Evolutionary conservation across 2,329 filamentous ascomycete species (phyloP).

Genomic region (Amauroascus verrucosus): DNA sequence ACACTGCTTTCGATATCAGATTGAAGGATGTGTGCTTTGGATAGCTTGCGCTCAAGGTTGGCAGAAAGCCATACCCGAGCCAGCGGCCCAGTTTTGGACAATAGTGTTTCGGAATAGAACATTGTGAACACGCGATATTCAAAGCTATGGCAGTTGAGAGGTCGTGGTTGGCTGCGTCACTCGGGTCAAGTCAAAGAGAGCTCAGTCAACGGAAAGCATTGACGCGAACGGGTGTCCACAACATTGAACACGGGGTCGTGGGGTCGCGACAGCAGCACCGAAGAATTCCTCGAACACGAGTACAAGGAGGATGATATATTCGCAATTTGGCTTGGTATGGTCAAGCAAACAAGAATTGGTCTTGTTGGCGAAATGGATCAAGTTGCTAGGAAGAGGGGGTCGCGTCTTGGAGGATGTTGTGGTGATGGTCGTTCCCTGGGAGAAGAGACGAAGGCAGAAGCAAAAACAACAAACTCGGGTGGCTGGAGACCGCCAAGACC

Average conservation of each 20-base stretch:
- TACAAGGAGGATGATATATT: background rate
- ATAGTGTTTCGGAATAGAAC: slow-evolving; percentile 95
- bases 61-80: slow-evolving; percentile 97
- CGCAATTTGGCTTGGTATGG: too few relatives aligned
- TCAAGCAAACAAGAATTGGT: too few relatives aligned
- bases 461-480: slow-evolving; percentile 10
- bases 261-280: background rate
- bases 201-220: slow-evolving; percentile 1
- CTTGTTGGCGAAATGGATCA: background rate
- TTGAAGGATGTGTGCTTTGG: slow-evolving; percentile 89
- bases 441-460: background rate
- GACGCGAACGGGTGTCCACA: slow-evolving; percentile 4
- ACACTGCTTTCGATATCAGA: slow-evolving; percentile 93
- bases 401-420: slow-evolving; percentile 2
- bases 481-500: slow-evolving; percentile 12
- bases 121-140: slow-evolving; percentile 41
- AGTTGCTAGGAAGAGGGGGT: background rate
- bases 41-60: slow-evolving; percentile 96
- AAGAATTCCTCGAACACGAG: background rate
- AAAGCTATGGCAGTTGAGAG: background rate
- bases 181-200: background rate
- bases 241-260: background rate
- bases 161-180: background rate
- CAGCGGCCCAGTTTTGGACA: slow-evolving; percentile 93
- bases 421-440: slow-evolving; percentile 4